Base-by-base conservation (phyloP, 495 filamentous ascomycete genomes). In the Penicillium riverlandense region DNA sequence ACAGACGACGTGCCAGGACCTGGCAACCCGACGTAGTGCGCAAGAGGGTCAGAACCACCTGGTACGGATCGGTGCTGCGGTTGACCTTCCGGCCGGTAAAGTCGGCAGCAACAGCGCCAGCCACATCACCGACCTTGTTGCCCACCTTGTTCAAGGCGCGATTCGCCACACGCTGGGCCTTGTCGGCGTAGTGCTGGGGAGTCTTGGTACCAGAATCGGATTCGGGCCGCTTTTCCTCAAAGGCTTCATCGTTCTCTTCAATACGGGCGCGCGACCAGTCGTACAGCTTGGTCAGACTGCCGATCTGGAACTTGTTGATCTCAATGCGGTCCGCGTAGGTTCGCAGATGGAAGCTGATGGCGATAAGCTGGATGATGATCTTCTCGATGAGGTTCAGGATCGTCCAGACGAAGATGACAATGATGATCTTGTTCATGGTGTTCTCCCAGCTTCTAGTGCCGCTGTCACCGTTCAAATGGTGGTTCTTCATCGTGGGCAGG, bases 311-410 rank as follows among this genome's bases (percentile, higher is more conserved):
- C 55, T 95, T 92, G 67, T 95, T 96, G 49, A 90, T 73, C 39
- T 91, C 87, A 52, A 98, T 96, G 10, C 91, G 78, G 55, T 94
- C 88, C 16, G 86, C 82, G 49, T 97, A 97, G 7, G 91, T 96
- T 33, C 91, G 79, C 30, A 84, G 72, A 57, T 98, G 91, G 61
- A 98, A 96, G 53, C 82, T 88, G 51, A 90, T 86, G 12, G 91
- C 90, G 56, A 98, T 95, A 58, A 96, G 79, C 56, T 96, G 90
- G 45, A 96, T 91, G 49, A 96, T 77, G 45, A 98, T 85, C 70
- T 96, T 98, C 59, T 96, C 89, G 37, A 85, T 72, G 39, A 92
- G 79, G 62, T 98, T 96, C 40, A 96, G 66, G 29, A 80, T 73
- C 0, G 82, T 79, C 47, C 85, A 79, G 28, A 94, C 83, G 56